Evolutionary conservation across 768 basidiomycete genomes (phyloP).

Genomic region (Phylloporus sp.): DNA sequence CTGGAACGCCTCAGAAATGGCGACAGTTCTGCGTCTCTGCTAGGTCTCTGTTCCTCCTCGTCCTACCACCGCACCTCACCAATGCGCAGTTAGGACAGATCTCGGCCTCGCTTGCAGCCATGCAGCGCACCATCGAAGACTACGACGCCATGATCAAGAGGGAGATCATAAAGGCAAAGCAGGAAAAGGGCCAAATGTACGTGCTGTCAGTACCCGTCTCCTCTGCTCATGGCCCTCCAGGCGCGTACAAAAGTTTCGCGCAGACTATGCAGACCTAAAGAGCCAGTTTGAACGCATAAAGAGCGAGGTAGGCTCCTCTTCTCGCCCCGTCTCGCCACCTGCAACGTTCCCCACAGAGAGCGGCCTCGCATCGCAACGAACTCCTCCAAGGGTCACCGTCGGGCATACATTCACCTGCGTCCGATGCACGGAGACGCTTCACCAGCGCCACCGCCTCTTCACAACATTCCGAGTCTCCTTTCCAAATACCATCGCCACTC

Average conservation of each 20-base stretch:
- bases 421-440: conserved; percentile 67
- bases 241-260: conserved; percentile 88
- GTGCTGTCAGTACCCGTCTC: conserved; percentile 22
- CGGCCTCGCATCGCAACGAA: conserved; percentile 57
- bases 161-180: conserved; percentile 94
- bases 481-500: conserved; percentile 56
- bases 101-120: conserved; percentile 91
- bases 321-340: not conserved
- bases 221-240: conserved; percentile 37
- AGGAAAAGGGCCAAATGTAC: conserved; percentile 93
- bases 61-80: not conserved
- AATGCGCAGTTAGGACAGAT: conserved; percentile 76
- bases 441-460: conserved; percentile 39
- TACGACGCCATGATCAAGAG: conserved; percentile 96
- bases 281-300: conserved; percentile 80
- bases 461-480: conserved; percentile 85
- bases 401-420: conserved; percentile 28
- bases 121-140: conserved; percentile 93
- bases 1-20: conserved; percentile 78
- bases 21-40: conserved; percentile 72
- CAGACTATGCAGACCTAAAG: conserved; percentile 81
- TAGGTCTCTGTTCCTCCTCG: conserved; percentile 54
- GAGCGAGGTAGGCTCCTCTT: conserved; percentile 36
- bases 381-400: conserved; percentile 51
- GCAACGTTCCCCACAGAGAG: conserved; percentile 41